Base-by-base conservation (phyloP, 768 basidiomycete genomes). In the Hygrocybe coccinea region DNA sequence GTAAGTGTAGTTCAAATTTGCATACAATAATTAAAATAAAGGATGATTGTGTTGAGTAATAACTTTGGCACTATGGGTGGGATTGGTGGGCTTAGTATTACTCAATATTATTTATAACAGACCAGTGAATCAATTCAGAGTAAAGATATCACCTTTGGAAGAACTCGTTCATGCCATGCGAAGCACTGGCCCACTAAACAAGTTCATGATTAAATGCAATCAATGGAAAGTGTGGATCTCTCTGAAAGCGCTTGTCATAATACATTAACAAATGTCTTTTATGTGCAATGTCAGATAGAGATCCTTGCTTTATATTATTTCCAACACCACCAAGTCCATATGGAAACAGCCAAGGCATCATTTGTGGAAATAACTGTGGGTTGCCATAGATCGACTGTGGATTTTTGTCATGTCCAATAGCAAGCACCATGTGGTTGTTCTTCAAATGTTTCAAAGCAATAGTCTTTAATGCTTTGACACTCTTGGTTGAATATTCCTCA, bases 321-420 rank as follows among this genome's bases (percentile, higher is more conserved):
- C 68, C 68, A 22, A 70, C 60, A 1, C 67, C 61, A 17, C 71
- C 71, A 10, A 61, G 21, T 0, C 76, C 74, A 64, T 75, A 76
- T 6, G 71, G 75, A 65, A 71, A 78, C 1, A 77, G 51, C 69
- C 70, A 71, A 1, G 67, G 71, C 59, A 71, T 65, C 62, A 69
- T 71, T 35, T 56, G 57, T 1, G 68, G 68, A 59, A 67, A 71
- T 15, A 71, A 50, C 10, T 58, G 36, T 8, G 65, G 61, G 51
- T 73, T 73, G 19, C 63, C 43, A 36, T 52, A 64, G 3, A 64
- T 48, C 29, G 64, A 63, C 36, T 67, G 57, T 3, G 65, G 60
- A 1, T 56, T 12, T 1, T 47, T 24, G 1, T 21, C 38, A 37
- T 64, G 62, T 3, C 64, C 68, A 25, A 67, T 59, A 0, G 35